phyloP scores from a whole-genome alignment of 2,329 filamentous ascomycete genomes.

The Trichoderma sp. region DNA sequence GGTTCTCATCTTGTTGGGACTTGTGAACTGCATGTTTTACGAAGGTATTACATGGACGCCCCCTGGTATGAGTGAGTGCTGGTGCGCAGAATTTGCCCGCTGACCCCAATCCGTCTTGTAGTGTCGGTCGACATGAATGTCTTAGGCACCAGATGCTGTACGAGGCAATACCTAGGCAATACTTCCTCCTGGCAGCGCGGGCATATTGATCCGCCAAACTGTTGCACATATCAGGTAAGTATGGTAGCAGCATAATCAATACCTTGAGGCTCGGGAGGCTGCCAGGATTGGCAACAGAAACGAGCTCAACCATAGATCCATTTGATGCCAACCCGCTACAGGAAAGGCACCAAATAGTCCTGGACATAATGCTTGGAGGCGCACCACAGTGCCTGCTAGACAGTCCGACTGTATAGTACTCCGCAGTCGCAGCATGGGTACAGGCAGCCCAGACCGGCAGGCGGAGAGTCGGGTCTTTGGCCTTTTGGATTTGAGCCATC shows the following conservation, averaged over 20 bases:
- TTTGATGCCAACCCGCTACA: neutral
- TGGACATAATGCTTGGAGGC: neutral
- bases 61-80: neutral
- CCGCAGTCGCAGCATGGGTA: neutral
- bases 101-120: neutral
- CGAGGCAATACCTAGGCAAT: neutral
- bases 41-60: neutral
- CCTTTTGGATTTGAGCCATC: conserved; percentile 2
- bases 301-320: neutral
- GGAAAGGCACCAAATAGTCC: neutral
- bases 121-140: neutral
- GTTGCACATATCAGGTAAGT: neutral
- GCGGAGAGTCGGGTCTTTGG: neutral
- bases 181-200: neutral
- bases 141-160: neutral
- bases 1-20: neutral
- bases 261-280: neutral
- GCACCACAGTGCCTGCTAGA: neutral
- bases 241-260: neutral
- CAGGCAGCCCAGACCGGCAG: conserved; percentile 10
- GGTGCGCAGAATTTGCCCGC: neutral
- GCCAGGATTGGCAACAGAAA: neutral
- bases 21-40: neutral
- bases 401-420: neutral
- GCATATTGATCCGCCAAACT: neutral